phyloP scores from a whole-genome alignment of 129 eudicot species.

The Chrysanthemum seticuspe region DNA sequence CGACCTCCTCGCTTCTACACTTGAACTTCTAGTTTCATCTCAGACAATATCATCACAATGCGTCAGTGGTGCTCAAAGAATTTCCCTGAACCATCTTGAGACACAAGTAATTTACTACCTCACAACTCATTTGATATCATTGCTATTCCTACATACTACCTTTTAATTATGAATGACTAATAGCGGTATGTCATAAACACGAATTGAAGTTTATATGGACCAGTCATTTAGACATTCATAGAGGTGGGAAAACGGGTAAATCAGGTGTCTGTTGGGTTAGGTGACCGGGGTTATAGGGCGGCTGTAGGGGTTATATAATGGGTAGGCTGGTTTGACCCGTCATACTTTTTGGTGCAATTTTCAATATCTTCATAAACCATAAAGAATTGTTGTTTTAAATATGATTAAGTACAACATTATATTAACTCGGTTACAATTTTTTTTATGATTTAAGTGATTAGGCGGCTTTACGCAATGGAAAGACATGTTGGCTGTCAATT shows the following conservation, averaged over 20 bases:
- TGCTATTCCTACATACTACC: conserved; percentile 1
- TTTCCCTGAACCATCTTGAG: conserved; percentile 26
- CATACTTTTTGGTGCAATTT: neutral
- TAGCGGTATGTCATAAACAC: too few species aligned
- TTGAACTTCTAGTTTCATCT: conserved; percentile 11
- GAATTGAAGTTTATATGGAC: too few species aligned
- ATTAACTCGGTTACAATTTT: neutral
- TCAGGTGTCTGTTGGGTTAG: too few species aligned
- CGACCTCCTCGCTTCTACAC: conserved; percentile 8
- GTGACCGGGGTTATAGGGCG: too few species aligned
- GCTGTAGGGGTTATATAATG: too few species aligned
- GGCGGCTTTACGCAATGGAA: neutral
- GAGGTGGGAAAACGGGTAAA: too few species aligned
- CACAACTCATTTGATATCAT: neutral
- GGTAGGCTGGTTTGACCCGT: neutral
- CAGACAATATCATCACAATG: conserved; percentile 81
- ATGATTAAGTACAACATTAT: too few species aligned
- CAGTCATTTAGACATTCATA: neutral
- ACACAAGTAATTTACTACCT: neutral
- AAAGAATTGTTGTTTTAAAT: neutral
- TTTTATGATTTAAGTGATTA: neutral
- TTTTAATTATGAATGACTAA: conserved; percentile 5
- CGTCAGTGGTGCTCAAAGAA: conserved; percentile 92
- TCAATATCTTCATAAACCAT: too few species aligned
- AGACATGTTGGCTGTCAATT: neutral